phyloP scores from a whole-genome alignment of 129 eudicot genomes.

The Arctium minus region DNA sequence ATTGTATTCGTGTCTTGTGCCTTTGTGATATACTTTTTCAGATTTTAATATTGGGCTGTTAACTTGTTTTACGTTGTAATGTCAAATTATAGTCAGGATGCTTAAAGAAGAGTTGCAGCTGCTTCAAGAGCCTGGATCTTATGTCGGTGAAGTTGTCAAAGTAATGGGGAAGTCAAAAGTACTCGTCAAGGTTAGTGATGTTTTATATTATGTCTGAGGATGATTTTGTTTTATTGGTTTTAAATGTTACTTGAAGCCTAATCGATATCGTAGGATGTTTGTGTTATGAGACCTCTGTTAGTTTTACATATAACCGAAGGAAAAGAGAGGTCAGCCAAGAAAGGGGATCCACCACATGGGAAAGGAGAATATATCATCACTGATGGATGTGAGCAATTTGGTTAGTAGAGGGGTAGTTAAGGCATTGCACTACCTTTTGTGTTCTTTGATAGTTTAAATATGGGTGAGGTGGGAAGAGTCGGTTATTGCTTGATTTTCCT shows the following conservation, averaged over 20 bases:
- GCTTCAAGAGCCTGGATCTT: conserved; percentile 43
- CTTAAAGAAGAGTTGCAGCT: conserved; percentile 50
- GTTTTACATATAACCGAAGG: too few species aligned
- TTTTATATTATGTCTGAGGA: neutral
- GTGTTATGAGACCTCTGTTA: too few species aligned
- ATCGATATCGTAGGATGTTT: neutral
- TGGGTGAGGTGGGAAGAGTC: too few species aligned
- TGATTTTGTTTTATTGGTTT: neutral
- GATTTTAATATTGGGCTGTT: neutral
- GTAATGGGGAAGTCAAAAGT: conserved; percentile 51
- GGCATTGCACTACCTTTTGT: too few species aligned
- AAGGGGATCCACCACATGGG: too few species aligned
- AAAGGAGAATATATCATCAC: too few species aligned
- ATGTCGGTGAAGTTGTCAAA: conserved; percentile 48
- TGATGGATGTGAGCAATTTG: too few species aligned
- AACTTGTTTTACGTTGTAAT: neutral
- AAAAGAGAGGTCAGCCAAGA: too few species aligned
- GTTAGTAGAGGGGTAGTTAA: too few species aligned
- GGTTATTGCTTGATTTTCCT: too few species aligned
- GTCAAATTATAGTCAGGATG: conserved; percentile 38
- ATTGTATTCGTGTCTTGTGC: conserved; percentile 1
- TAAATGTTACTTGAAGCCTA: neutral
- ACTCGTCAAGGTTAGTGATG: conserved; percentile 37
- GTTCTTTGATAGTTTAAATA: neutral
- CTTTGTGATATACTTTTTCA: neutral